Conservation (phyloP, 129 eudicot species). For the Glebionis coronaria region DNA sequence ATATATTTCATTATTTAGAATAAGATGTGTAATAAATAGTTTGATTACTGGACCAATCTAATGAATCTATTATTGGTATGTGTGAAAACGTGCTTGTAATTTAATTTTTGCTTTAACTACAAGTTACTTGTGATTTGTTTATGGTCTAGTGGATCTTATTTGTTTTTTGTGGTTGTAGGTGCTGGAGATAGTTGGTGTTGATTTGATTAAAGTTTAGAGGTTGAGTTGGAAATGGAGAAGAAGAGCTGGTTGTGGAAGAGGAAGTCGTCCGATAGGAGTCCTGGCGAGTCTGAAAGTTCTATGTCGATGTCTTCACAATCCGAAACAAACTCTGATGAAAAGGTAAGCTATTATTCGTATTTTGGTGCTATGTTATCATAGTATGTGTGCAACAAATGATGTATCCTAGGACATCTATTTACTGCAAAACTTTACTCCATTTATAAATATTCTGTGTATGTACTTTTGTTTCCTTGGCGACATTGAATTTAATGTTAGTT, state of each 20-base stretch:
- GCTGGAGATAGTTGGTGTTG: constrained; percentile 17
- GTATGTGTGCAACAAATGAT: neutral
- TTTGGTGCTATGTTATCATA: neutral
- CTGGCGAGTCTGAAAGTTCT: constrained; percentile 87
- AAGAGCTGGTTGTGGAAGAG: constrained; percentile 92
- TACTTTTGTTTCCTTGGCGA: no score
- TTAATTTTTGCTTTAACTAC: constrained; percentile 15
- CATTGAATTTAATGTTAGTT: no score
- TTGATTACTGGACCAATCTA: constrained; percentile 5
- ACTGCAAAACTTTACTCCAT: neutral
- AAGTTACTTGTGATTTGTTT: constrained; percentile 13
- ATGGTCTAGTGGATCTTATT: constrained; percentile 14
- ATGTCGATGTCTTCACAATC: constrained; percentile 84
- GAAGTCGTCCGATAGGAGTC: constrained; percentile 67
- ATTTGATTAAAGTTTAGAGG: constrained; percentile 5
- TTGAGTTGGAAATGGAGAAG: constrained; percentile 52
- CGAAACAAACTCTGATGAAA: constrained; percentile 78
- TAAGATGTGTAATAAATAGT: no score
- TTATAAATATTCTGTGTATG: no score
- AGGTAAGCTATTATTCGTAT: constrained; percentile 41
- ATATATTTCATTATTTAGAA: no score
- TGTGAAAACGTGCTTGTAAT: constrained; percentile 11
- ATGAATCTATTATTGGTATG: constrained; percentile 9
- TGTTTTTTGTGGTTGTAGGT: neutral
- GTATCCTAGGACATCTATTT: neutral